Evolutionary conservation across 768 basidiomycete genomes (phyloP), one percentile per base, ranked within the genome.

Genomic region (Vararia minispora): DNA sequence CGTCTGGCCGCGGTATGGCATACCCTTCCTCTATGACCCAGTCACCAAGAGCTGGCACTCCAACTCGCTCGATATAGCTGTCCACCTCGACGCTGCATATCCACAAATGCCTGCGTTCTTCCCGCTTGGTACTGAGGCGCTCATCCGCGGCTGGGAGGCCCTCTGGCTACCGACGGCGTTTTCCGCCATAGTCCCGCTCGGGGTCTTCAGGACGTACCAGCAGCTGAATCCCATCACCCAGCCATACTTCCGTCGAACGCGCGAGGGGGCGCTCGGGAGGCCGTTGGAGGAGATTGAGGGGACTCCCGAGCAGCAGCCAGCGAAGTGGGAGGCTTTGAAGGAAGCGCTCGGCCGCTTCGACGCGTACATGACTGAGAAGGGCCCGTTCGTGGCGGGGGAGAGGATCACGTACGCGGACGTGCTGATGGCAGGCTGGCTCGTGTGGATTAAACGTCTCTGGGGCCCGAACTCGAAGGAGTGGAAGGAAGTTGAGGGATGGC

Each of bases 21-120:
- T 68, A 0, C 72, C 74, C 1, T 59, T 64, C 22, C 69, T 76
- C 28, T 50, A 62, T 37, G 70, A 73, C 41, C 56, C 60, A 1
- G 50, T 53, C 13, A 67, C 65, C 3, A 56, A 55, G 4, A 39
- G 44, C 2, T 38, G 50, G 5, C 22, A 72, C 12, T 37, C 61
- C 7, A 65, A 71, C 17, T 71, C 71, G 0, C 44, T 58, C 35
- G 50, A 46, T 20, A 75, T 76, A 34, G 70, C 66, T 3, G 44
- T 55, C 10, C 69, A 72, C 47, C 57, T 74, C 29, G 72, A 74
- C 37, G 53, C 53, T 1, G 56, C 59, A 0, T 72, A 72, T 40
- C 67, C 71, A 0, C 51, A 60, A 25, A 56, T 59, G 1, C 64
- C 63, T 0, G 42, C 37, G 11, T 46, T 72, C n/a, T 51, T 70